Evolutionary conservation across 2,329 filamentous ascomycete species (phyloP).

Genomic region (Acephala macrosclerotiorum): DNA sequence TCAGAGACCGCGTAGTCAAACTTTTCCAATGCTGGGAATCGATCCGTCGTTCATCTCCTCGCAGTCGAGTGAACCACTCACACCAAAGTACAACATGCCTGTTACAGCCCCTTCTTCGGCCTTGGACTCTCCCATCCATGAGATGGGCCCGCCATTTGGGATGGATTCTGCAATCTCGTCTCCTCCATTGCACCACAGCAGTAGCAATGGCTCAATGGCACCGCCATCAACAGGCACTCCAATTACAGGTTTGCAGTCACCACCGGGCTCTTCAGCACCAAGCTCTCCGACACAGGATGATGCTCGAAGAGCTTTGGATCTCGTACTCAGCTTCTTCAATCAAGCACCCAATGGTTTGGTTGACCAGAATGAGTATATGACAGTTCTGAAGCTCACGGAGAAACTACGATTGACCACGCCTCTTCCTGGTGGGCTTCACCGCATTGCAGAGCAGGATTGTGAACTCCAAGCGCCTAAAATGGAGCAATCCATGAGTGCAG

Average conservation of each 20-base stretch:
- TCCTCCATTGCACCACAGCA: conserved; percentile 57
- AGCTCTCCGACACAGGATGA: conserved; percentile 83
- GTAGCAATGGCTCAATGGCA: conserved; percentile 57
- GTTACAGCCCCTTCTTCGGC: conserved; percentile 50
- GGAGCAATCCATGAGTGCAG: conserved; percentile 43
- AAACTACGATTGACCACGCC: conserved; percentile 65
- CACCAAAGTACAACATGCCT: conserved; percentile 56
- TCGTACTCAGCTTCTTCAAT: conserved; percentile 82
- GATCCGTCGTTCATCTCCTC: conserved; percentile 60
- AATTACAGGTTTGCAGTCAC: conserved; percentile 46
- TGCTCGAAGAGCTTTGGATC: conserved; percentile 80
- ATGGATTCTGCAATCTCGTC: conserved; percentile 49
- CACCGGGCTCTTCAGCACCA: conserved; percentile 61
- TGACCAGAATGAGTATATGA: conserved; percentile 79
- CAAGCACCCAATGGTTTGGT: conserved; percentile 70
- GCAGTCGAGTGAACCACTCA: conserved; percentile 58
- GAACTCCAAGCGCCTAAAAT: conserved; percentile 41
- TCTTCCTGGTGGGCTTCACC: conserved; percentile 50
- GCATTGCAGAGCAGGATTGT: conserved; percentile 45
- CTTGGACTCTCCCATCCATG: conserved; percentile 58
- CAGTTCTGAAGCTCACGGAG: conserved; percentile 83
- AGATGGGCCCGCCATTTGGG: conserved; percentile 48
- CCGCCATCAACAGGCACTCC: conserved; percentile 48
- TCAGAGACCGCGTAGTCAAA: conserved; percentile 85
- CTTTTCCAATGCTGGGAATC: conserved; percentile 77